Evolutionary conservation across 768 basidiomycete genomes (phyloP).

Genomic region (Mrakia frigida): DNA sequence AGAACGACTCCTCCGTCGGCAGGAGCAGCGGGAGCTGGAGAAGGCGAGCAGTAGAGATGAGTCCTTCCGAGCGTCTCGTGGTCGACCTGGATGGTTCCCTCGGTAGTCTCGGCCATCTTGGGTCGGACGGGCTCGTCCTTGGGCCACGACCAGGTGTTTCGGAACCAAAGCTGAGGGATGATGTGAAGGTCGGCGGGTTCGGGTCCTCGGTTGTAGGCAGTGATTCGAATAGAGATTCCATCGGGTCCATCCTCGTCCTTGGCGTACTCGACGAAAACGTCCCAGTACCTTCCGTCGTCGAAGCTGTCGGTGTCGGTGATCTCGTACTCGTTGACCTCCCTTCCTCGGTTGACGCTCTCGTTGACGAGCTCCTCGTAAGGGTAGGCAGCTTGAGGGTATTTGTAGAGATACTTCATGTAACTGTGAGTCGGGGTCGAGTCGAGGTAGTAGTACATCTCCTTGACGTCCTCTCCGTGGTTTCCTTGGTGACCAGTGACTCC

Average conservation of each 20-base stretch:
- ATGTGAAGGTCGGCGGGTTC: slow-evolving; percentile 90
- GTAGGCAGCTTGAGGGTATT: slow-evolving; percentile 86
- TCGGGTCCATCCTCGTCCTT: slow-evolving; percentile 92
- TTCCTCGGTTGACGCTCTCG: slow-evolving; percentile 73
- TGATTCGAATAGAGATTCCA: slow-evolving; percentile 85
- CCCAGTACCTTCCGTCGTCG: slow-evolving; percentile 94
- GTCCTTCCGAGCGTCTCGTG: slow-evolving; percentile 71
- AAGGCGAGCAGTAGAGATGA: slow-evolving; percentile 81
- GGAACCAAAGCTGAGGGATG: slow-evolving; percentile 93
- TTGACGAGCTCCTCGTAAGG: slow-evolving; percentile 90
- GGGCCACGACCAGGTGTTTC: slow-evolving; percentile 96
- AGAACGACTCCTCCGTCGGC: slow-evolving; percentile 54
- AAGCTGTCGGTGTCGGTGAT: slow-evolving; percentile 87
- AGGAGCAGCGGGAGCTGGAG: slow-evolving; percentile 80
- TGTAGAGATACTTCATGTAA: slow-evolving; percentile 99
- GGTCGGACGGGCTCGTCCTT: slow-evolving; percentile 46
- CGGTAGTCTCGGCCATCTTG: slow-evolving; percentile 42
- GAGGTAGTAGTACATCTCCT: slow-evolving; percentile 97
- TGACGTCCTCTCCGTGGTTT: slow-evolving; percentile 98
- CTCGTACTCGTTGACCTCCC: slow-evolving; percentile 87
- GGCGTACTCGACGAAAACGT: slow-evolving; percentile 98
- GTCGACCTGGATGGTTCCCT: slow-evolving; percentile 57
- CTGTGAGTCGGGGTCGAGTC: slow-evolving; percentile 98
- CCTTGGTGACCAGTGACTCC: slow-evolving; percentile 92
- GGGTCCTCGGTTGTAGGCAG: slow-evolving; percentile 92